Evolutionary conservation across 73 alveolate genomes (phyloP), one percentile per base, ranked within the genome.

Genomic region (Paramecium sexaurelia): DNA sequence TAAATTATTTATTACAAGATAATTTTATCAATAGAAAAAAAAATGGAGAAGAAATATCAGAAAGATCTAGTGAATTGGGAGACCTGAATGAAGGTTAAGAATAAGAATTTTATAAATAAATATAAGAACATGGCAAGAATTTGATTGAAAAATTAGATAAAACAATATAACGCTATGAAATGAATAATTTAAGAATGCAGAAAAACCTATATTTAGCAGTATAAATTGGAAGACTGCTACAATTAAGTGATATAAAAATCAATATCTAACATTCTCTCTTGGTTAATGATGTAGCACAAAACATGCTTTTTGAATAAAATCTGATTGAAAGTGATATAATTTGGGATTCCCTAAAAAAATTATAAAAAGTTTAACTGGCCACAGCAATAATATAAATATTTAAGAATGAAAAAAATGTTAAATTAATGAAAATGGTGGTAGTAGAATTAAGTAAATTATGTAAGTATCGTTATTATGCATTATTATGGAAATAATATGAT

Each of bases 41-140:
- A 17, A 27, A 36, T 33, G 43, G 56, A 0, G 90, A 78, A 43
- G 90, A 78, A 24, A 39, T 22, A 5, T 78, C 90, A 78, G 90
- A 78, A 3, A 19, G 43, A 78, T 78, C 90, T 17, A 78, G 90
- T 78, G 90, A 78, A 78, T 4, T 39, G 10, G 90, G 90, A 32
- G 83, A 61, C 20, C 19, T 41, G 51, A 45, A 78, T 78, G 90
- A 45, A 27, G 68, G 41, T 13, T 39, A 78, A 39, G 90, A 78
- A 13, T 19, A 78, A 5, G 75, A 78, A 78, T 45, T 10, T 61
- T 61, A 26, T 61, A 29, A 61, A 43, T 45, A 78, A n/a, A 22
- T 78, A 20, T 43, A 29, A 41, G 90, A 78, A 33, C 61, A 78
- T 40, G 71, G 55, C 0, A 71, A 33, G 11, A 71, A 8, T 27